Percentiles rank a stretch among this genome's conserved stretches.
phyloP scores from a whole-genome alignment of 1,139 yeast species.

The Hanseniaspora uvarum region DNA sequence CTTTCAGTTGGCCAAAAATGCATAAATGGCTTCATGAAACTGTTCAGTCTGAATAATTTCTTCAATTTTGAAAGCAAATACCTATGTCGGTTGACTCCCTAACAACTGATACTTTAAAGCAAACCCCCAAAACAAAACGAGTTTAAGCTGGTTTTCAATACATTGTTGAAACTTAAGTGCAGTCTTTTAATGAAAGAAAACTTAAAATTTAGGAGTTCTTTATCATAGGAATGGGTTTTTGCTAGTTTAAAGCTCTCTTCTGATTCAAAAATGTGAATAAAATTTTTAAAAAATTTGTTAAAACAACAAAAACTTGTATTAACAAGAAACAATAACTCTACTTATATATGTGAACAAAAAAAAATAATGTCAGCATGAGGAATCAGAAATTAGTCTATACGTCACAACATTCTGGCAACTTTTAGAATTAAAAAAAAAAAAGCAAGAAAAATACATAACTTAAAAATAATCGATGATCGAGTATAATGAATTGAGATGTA shows the following conservation, averaged over 20 bases:
- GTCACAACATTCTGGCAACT: too few species aligned
- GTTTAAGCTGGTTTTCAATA: slow-evolving; percentile 1
- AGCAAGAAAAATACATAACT: too few species aligned
- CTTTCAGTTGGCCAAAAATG: not conserved
- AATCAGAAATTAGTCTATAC: too few species aligned
- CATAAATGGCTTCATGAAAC: not conserved
- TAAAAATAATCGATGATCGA: too few species aligned
- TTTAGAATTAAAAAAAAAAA: too few species aligned
- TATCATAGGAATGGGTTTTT: not conserved
- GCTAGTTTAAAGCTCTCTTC: not conserved
- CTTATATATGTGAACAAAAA: too few species aligned
- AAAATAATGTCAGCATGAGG: too few species aligned
- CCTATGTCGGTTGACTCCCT: not conserved
- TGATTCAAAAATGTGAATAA: too few species aligned
- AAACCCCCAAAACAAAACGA: not conserved
- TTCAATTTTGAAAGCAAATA: not conserved
- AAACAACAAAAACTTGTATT: too few species aligned
- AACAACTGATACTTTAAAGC: not conserved
- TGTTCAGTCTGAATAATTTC: not conserved
- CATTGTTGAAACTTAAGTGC: slow-evolving; percentile 12
- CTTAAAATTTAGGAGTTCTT: not conserved
- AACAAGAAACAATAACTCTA: too few species aligned
- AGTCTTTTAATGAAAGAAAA: not conserved
- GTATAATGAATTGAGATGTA: too few species aligned
- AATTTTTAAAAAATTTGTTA: not conserved